Base-by-base conservation (phyloP, 352 stramenopile genomes). In the Achlya hypogyna region DNA sequence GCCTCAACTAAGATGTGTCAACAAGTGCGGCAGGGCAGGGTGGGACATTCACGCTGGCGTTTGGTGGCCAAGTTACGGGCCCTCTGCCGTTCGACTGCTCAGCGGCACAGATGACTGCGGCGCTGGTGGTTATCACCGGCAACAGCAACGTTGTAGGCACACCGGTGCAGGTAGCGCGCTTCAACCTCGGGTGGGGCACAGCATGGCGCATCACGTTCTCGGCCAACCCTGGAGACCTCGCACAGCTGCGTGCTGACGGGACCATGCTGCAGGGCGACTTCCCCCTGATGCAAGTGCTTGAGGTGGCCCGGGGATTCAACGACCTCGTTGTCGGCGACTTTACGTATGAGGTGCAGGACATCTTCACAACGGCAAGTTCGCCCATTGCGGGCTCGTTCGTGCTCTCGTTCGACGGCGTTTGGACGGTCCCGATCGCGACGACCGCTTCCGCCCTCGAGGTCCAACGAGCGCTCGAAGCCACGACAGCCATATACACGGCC, bases 261-360 rank as follows among this genome's bases (percentile, higher is more conserved):
- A 81, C 80, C 10, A 74, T 91, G 62, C 72, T 98, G 1, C 74
- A 86, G 0, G 95, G 96, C 1, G 89, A 96, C 53, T 96, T 94
- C 31, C 87, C 91, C 47, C 75, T 72, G 27, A 79, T 98, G 16
- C 65, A 43, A 5, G 89, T 98, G 6, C 71, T 66, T 14, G 90
- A 98, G 72, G 60, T 95, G 18, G 73, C 75, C 0, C 62, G 73
- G n/a, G 94, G 94, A 0, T 84, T 77, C 35, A 78, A 78, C 35
- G 91, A 98, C 71, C 79, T 98, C 28, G 88, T 90, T 42, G 92
- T 94, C 10, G 89, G 88, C 6, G 77, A 95, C 53, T 98, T 97
- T 76, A 98, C 93, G 0, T 86, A 95, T 65, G 96, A 98, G 74
- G 82, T 97, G 25, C 93, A 98, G 75, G 93, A 93, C 27, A 78